phyloP scores from a whole-genome alignment of 257 asterid genomes.

The Solanum appendiculatum region DNA sequence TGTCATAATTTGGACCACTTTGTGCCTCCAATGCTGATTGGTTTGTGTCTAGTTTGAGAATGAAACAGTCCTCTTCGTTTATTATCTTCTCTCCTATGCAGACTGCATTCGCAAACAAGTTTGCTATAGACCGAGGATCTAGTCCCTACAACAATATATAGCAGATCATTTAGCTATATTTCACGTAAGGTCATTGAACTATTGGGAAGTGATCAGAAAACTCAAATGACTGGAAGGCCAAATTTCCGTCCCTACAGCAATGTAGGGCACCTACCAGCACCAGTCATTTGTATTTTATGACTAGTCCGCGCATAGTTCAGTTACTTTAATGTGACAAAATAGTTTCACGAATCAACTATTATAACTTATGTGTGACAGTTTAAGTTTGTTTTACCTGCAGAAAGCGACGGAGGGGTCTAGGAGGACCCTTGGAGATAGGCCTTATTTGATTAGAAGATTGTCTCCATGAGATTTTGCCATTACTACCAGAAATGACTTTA shows the following conservation, averaged over 20 bases:
- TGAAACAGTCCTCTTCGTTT: conserved; percentile 81
- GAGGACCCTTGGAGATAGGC: conserved; percentile 63
- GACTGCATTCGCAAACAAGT: conserved; percentile 68
- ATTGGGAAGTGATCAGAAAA: not conserved
- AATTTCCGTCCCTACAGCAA: not conserved
- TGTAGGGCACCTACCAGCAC: no score
- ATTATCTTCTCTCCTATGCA: conserved; percentile 90
- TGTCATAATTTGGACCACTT: conserved; percentile 55
- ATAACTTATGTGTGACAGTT: not conserved
- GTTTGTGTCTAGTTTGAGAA: conserved; percentile 71
- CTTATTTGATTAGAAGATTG: conserved; percentile 84
- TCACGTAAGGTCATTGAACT: no score
- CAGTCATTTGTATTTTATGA: not conserved
- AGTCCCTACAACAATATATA: conserved; percentile 43
- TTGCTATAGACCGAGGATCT: conserved; percentile 72
- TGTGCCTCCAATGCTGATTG: conserved; percentile 72
- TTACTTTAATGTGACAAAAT: not conserved
- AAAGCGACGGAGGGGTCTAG: conserved; percentile 72
- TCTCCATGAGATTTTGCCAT: conserved; percentile 68
- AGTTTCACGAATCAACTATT: no score
- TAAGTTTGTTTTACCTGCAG: conserved; percentile 38
- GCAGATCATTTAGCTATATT: not conserved
- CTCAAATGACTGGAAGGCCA: not conserved
- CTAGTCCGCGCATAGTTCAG: not conserved
- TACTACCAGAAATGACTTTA: conserved; percentile 85